Evolutionary conservation across 441 rosid genomes (phyloP).

Genomic region (Erysimum pusillum): DNA sequence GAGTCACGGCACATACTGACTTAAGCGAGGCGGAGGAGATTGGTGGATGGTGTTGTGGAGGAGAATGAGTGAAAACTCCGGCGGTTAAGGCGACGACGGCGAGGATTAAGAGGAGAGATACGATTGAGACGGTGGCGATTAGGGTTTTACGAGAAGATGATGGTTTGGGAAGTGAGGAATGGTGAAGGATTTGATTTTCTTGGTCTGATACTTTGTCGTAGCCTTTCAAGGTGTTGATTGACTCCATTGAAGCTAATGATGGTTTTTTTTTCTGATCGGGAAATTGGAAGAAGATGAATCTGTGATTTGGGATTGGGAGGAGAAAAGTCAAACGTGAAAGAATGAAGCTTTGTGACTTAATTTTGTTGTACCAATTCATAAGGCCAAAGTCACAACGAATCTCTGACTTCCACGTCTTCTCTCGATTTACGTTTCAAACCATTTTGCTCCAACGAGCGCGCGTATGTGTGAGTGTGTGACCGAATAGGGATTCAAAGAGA

Average conservation of each 20-base stretch:
- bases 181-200: constrained; percentile 48
- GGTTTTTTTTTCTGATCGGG: too few relatives aligned
- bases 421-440: neutral
- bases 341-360: neutral
- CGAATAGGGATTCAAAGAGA: too few relatives aligned
- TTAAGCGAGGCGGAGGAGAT: constrained; percentile 56
- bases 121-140: constrained; percentile 48
- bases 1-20: constrained; percentile 66
- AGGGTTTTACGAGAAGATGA: constrained; percentile 45
- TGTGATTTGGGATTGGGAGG: constrained; percentile 19
- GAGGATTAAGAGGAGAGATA: constrained; percentile 55
- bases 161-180: constrained; percentile 37
- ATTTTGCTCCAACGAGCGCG: constrained; percentile 10
- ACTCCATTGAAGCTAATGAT: constrained; percentile 56
- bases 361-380: neutral
- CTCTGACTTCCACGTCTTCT: constrained; percentile 29
- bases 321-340: constrained; percentile 5
- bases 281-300: neutral
- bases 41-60: constrained; percentile 41
- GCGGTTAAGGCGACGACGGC: constrained; percentile 45
- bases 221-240: constrained; percentile 64
- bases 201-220: constrained; percentile 65
- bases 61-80: constrained; percentile 42
- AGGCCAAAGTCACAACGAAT: neutral
- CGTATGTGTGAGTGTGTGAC: neutral